phyloP scores from a whole-genome alignment of 2,329 filamentous ascomycete genomes.

The Phialophora verrucosa region DNA sequence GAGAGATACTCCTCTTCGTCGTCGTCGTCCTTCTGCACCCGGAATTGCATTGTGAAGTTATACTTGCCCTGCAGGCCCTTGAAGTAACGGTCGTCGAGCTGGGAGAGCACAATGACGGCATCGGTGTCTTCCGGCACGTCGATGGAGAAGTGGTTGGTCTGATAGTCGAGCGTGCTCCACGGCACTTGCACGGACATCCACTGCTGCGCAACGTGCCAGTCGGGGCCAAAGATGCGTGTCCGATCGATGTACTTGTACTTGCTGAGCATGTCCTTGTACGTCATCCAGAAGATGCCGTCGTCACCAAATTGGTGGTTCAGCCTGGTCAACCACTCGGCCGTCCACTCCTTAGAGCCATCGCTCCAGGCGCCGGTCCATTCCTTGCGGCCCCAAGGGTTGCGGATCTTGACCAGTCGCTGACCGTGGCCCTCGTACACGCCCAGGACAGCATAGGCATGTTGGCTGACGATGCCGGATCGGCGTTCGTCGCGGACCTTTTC shows the following conservation, averaged over 20 bases:
- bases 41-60: constrained; percentile 63
- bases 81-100: constrained; percentile 67
- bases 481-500: constrained; percentile 43
- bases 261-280: constrained; percentile 63
- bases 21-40: constrained; percentile 59
- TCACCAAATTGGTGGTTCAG: constrained; percentile 77
- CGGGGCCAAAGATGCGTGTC: constrained; percentile 64
- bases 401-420: constrained; percentile 62
- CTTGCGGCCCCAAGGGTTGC: constrained; percentile 80
- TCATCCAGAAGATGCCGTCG: constrained; percentile 71
- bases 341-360: constrained; percentile 86
- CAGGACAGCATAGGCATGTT: constrained; percentile 65
- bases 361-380: constrained; percentile 85
- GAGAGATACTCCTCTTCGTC: constrained; percentile 65
- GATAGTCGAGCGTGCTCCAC: constrained; percentile 64
- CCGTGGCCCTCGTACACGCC: constrained; percentile 66
- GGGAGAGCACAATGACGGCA: constrained; percentile 64
- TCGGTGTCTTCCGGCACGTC: constrained; percentile 59
- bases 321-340: constrained; percentile 74
- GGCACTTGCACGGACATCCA: constrained; percentile 67
- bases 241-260: constrained; percentile 67
- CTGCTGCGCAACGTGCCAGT: constrained; percentile 66
- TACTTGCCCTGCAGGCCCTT: constrained; percentile 64
- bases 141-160: constrained; percentile 65
- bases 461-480: constrained; percentile 54